A percentile compares a stretch with the other conserved stretches of the same genome.
These are phyloP conservation scores for Hymenoscyphus fructigenus DNA, from an alignment of 2,329 filamentous ascomycete genomes.

Conservation along the genomic window DNA sequence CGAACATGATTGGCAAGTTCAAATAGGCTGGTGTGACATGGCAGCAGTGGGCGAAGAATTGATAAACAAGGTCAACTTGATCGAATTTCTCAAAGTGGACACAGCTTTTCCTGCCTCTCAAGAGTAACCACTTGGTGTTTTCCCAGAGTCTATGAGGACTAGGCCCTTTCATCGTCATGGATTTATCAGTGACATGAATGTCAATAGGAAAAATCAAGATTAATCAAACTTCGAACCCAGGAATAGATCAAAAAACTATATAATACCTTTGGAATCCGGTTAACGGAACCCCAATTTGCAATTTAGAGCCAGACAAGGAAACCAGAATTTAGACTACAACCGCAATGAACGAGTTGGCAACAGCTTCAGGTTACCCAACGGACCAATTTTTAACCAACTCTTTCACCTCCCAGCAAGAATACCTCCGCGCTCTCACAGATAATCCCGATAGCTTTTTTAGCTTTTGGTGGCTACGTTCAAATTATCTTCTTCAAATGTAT, in stretches of 20 bases:
- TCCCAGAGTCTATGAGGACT: conserved; percentile 36
- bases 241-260: conserved; percentile 8
- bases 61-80: too few species aligned
- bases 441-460: background rate
- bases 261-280: background rate
- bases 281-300: background rate
- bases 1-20: too few species aligned
- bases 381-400: background rate
- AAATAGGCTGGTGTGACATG: too few species aligned
- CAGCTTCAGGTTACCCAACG: background rate
- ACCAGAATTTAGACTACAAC: background rate
- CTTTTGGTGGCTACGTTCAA: too few species aligned
- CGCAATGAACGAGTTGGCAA: background rate
- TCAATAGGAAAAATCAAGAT: conserved; percentile 18
- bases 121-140: too few species aligned
- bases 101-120: too few species aligned
- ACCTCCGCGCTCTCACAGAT: background rate
- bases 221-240: conserved; percentile 9
- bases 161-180: conserved; percentile 39
- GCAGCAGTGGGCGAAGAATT: too few species aligned
- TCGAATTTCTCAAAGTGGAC: too few species aligned
- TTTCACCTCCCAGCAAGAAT: background rate
- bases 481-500: too few species aligned
- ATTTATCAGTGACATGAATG: conserved; percentile 33
- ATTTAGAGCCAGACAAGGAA: background rate